phyloP scores from a whole-genome alignment of 2,329 filamentous ascomycete species.

The Xylariaceae sp. region DNA sequence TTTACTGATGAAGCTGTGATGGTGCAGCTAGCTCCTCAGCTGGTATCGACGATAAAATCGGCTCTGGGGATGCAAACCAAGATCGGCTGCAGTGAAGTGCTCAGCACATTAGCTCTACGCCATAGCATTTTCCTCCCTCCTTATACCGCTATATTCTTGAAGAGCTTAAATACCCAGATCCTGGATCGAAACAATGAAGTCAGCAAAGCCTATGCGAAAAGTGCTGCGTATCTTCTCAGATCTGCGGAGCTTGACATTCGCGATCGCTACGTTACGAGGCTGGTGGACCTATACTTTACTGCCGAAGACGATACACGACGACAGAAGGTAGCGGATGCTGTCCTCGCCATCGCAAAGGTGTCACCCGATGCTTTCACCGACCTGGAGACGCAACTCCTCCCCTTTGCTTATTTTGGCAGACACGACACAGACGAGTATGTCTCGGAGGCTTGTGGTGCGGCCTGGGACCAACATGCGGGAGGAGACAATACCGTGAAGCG shows the following conservation, averaged over 20 bases:
- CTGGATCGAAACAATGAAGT: constrained; percentile 93
- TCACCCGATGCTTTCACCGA: constrained; percentile 83
- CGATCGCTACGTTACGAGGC: constrained; percentile 46
- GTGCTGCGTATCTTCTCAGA: constrained; percentile 78
- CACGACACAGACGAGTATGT: constrained; percentile 81
- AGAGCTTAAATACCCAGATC: constrained; percentile 71
- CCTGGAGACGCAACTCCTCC: constrained; percentile 69
- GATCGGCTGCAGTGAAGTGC: constrained; percentile 78
- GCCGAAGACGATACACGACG: constrained; percentile 72
- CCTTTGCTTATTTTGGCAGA: constrained; percentile 82
- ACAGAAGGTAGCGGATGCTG: constrained; percentile 73
- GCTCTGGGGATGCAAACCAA: constrained; percentile 91
- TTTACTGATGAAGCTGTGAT: constrained; percentile 76
- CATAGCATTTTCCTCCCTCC: constrained; percentile 70
- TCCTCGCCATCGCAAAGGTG: constrained; percentile 76
- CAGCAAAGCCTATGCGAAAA: constrained; percentile 78
- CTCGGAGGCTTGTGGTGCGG: constrained; percentile 71
- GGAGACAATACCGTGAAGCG: constrained; percentile 75
- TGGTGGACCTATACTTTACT: constrained; percentile 70
- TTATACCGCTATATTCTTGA: constrained; percentile 70
- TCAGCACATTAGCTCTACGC: constrained; percentile 78
- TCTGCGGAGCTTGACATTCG: constrained; percentile 46
- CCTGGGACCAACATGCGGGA: constrained; percentile 88
- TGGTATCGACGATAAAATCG: constrained; percentile 76
- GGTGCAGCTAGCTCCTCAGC: constrained; percentile 61